These are phyloP conservation scores for Biscogniauxia marginata DNA, from an alignment of 2,329 filamentous ascomycete genomes.

Conservation along the genomic window DNA sequence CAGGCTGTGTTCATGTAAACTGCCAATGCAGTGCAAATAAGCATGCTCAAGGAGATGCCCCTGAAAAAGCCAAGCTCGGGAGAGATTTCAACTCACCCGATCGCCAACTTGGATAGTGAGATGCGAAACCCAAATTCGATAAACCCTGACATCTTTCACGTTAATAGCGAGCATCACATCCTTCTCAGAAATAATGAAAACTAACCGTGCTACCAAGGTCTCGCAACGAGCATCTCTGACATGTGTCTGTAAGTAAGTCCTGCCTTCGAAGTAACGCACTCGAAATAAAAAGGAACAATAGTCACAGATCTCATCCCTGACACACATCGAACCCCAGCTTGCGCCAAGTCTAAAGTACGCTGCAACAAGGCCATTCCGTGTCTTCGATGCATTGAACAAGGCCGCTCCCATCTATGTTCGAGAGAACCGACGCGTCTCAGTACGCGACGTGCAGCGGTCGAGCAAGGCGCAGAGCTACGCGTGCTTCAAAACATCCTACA, in stretches of 20 bases:
- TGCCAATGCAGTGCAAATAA: not conserved
- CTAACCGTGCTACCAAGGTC: not conserved
- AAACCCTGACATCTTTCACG: not conserved
- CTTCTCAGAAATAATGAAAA: not conserved
- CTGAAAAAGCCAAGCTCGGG: not conserved
- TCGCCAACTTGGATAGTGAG: not conserved
- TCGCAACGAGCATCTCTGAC: not conserved
- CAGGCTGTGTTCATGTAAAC: too few species aligned
- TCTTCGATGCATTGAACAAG: not conserved
- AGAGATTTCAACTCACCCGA: not conserved
- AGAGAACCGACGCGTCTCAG: not conserved
- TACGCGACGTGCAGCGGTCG: not conserved
- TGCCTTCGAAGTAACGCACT: not conserved
- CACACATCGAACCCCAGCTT: not conserved
- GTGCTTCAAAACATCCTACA: not conserved
- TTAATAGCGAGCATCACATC: not conserved
- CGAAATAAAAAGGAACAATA: not conserved
- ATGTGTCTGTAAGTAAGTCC: not conserved
- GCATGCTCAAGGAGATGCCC: too few species aligned
- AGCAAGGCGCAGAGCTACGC: not conserved
- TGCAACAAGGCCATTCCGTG: not conserved
- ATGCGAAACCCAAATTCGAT: not conserved
- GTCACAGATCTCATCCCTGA: not conserved
- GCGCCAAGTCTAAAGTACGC: not conserved
- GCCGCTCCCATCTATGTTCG: not conserved